Evolutionary conservation across 1,284 basidiomycete species (phyloP), one percentile per base, ranked within the genome.

Genomic region (Melampsora americana): DNA sequence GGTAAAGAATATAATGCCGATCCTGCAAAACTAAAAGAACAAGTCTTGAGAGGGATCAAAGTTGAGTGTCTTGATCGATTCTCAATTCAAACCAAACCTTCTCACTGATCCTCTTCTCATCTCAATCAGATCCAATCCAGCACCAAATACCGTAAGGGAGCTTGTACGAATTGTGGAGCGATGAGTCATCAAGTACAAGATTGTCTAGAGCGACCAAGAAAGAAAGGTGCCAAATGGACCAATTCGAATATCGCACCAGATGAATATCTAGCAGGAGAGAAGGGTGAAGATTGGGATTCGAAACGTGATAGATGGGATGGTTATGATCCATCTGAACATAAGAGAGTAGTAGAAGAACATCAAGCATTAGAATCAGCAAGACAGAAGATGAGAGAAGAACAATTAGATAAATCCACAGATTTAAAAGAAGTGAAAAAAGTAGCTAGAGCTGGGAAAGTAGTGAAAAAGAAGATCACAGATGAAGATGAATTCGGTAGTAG

Each of bases 231-330:
- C 60, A 96, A 91, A 84, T 98, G 87, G 84, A 93, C 94, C 28
- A 91, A 90, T 84, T 90, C 89, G 83, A 86, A 95, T 81, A 97
- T 99, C 78, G 89, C 90, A 73, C 87, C 92, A 1, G 96, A 99
- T 83, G 96, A 99, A 82, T 83, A 94, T 30, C 85, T 95, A 66
- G 90, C 94, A 83, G 78, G 78, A 9, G 32, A 78, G 28, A 78
- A 80, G 46, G 83, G 86, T n/a, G 23, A 46, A 32, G 93, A 92
- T 20, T 99, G 93, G 81, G 95, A 92, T 80, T 92, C 93, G 60
- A 99, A 99, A 85, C 88, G 96, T 60, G 96, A 99, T 83, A 85
- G 96, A 73, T 99, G 96, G 95, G 98, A 98, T 83, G 96, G 96
- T 4, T 99, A 99, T 83, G 94, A 99, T 82, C 88, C 93, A 5